phyloP scores from a whole-genome alignment of 306 rosid species.

The Rosa multiflora region DNA sequence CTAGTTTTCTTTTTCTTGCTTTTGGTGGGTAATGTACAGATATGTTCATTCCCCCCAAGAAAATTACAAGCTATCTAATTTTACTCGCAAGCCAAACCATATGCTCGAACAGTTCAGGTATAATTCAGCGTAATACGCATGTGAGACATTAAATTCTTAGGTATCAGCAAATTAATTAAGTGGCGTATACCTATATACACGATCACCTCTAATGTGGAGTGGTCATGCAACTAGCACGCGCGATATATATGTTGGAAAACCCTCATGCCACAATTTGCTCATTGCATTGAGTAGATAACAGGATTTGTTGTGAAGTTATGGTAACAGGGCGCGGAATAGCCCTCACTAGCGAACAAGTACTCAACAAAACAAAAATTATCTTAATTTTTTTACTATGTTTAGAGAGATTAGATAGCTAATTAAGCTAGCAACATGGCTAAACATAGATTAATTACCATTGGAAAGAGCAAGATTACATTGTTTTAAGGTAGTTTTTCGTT shows the following conservation, averaged over 20 bases:
- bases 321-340: background rate
- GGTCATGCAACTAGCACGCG: too few species aligned
- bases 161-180: too few species aligned
- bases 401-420: background rate
- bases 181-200: too few species aligned
- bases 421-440: background rate
- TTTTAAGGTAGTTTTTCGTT: slow-evolving; percentile 9
- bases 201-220: too few species aligned
- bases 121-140: background rate
- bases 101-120: background rate
- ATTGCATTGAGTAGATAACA: background rate
- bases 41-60: background rate
- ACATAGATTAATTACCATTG: background rate
- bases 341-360: background rate
- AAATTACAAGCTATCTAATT: background rate
- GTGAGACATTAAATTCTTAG: too few species aligned
- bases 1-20: background rate
- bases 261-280: background rate
- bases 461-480: background rate
- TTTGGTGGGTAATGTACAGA: background rate
- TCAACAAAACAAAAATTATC: background rate
- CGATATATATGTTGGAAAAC: too few species aligned
- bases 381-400: background rate
- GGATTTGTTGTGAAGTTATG: background rate
- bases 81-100: background rate